phyloP scores from a whole-genome alignment of 1,284 basidiomycete species.

The Ceratobasidium sp. region DNA sequence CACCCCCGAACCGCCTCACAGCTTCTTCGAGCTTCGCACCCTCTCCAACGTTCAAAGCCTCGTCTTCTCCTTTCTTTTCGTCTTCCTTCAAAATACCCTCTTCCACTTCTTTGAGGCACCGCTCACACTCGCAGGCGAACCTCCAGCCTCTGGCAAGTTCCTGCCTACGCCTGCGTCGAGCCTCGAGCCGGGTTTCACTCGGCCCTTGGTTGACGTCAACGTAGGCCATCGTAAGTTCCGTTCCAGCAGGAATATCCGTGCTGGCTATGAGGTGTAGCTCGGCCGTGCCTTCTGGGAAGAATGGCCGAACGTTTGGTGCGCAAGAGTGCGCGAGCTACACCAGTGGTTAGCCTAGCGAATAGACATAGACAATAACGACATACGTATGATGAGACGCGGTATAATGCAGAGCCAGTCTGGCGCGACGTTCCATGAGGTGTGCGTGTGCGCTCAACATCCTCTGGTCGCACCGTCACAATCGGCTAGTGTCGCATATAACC shows the following conservation, averaged over 20 bases:
- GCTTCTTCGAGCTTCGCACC: conserved; percentile 70
- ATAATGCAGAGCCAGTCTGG: conserved; percentile 79
- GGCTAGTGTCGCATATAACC: conserved; percentile 42
- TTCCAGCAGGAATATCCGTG: conserved; percentile 74
- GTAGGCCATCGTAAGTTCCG: conserved; percentile 78
- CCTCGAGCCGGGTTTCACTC: conserved; percentile 67
- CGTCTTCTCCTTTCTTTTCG: conserved; percentile 51
- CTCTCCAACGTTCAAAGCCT: conserved; percentile 63
- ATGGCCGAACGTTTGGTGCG: conserved; percentile 71
- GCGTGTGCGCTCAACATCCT: conserved; percentile 77
- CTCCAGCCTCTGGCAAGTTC: conserved; percentile 84
- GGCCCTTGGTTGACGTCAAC: conserved; percentile 72
- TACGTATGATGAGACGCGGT: conserved; percentile 79
- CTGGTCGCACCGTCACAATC: conserved; percentile 67
- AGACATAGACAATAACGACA: conserved; percentile 51
- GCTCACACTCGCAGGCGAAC: conserved; percentile 77
- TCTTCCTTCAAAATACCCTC: conserved; percentile 34
- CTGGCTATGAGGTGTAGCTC: conserved; percentile 76
- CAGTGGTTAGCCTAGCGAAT: neutral
- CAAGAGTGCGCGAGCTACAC: conserved; percentile 76
- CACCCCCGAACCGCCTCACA: conserved; percentile 60
- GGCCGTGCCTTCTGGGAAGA: conserved; percentile 71
- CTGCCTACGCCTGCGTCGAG: conserved; percentile 72
- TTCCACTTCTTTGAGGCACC: conserved; percentile 69
- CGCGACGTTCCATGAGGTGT: conserved; percentile 77